Evolutionary conservation across 768 basidiomycete species (phyloP), one percentile per base, ranked within the genome.

Genomic region (Imleria badia): DNA sequence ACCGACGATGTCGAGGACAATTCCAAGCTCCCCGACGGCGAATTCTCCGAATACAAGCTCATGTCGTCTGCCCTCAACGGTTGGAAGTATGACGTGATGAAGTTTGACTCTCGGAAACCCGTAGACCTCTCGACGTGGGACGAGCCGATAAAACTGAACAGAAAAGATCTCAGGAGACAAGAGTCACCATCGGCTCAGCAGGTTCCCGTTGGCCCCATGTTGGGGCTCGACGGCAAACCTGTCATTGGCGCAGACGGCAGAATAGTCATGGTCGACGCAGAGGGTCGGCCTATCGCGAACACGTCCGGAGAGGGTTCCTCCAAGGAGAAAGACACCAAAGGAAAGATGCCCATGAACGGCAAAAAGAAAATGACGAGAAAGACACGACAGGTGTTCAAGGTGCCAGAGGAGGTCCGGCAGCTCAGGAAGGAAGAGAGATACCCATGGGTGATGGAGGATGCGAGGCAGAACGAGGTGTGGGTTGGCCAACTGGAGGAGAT

Each of bases 41-140:
- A 83, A 0, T 92, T 75, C 73, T 79, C 82, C 58, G 91, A 93
- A 68, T 94, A 83, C 75, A 81, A 80, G 65, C 81, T 94, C 64
- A 81, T 91, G 70, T 89, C 89, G 8, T 87, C 87, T 29, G 81
- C 84, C 15, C 81, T 87, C 66, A 89, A 89, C 67, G 89, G 87
- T 26, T 93, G 91, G 90, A 91, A 89, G 67, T 91, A 92, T 78
- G 89, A 94, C 73, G 83, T 94, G 54, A 91, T 94, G 88, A 92
- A 92, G 71, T 92, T 95, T 68, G 85, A 90, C 69, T 83, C 85
- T 33, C 80, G 86, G 52, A 87, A 87, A 64, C 75, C 79, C 15
- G 74, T 91, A 51, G 89, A 93, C 66, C 77, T 91, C 50, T 76
- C 76, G 48, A 71, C 73, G 30, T 94, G 92, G 87, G 69, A 76